Percentiles rank a stretch among this genome's conserved stretches.
These are phyloP conservation scores for Ophiostoma novo-ulmi DNA, from an alignment of 2,329 filamentous ascomycete species.

Conservation along the genomic window DNA sequence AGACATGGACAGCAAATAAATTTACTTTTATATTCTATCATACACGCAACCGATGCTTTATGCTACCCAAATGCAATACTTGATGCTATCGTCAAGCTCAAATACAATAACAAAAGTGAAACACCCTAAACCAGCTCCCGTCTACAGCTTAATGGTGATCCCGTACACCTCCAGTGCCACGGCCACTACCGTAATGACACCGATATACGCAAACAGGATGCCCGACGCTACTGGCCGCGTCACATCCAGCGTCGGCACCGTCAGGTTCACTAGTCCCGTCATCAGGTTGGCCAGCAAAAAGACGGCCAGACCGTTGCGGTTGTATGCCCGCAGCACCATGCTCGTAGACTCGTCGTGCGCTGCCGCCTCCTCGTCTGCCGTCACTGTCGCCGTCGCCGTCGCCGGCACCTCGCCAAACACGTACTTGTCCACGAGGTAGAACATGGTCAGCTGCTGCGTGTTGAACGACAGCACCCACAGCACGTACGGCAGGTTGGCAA, in stretches of 20 bases:
- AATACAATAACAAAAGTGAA: not conserved
- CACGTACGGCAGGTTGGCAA: constrained; percentile 91
- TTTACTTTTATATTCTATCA: not conserved
- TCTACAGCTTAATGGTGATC: constrained; percentile 65
- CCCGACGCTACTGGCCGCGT: constrained; percentile 61
- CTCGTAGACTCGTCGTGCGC: constrained; percentile 69
- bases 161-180: constrained; percentile 59
- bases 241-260: constrained; percentile 72
- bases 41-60: not conserved
- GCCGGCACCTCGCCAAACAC: constrained; percentile 64
- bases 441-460: constrained; percentile 71
- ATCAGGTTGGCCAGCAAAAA: constrained; percentile 86
- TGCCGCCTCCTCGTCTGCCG: constrained; percentile 56
- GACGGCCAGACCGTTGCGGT: constrained; percentile 77
- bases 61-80: not conserved
- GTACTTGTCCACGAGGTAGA: constrained; percentile 69
- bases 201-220: constrained; percentile 69
- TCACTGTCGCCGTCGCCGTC: constrained; percentile 61
- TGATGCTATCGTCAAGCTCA: not conserved
- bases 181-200: constrained; percentile 61
- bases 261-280: constrained; percentile 85
- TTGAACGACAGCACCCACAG: constrained; percentile 94
- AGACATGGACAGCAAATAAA: not conserved
- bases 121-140: not conserved
- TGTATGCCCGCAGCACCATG: constrained; percentile 73